These are phyloP conservation scores for Linnemannia exigua DNA, from an alignment of 192 early-diverging fungal species.

Conservation along the genomic window DNA sequence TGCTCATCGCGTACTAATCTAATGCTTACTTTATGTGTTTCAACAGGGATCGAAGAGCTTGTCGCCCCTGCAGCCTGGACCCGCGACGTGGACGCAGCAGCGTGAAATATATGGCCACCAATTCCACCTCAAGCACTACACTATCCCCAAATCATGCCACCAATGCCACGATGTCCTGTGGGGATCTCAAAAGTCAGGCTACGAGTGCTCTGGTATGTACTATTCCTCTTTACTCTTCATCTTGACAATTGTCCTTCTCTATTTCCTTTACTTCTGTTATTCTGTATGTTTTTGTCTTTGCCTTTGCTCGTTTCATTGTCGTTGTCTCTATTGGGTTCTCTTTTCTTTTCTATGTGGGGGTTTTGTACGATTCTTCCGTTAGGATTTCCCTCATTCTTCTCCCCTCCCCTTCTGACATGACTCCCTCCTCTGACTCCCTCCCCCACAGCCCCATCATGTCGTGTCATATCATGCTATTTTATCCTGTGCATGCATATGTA, in stretches of 20 bases:
- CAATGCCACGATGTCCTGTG: constrained; percentile 57
- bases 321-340: not conserved
- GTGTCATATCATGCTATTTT: not conserved
- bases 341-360: not conserved
- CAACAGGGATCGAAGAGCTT: constrained; percentile 28
- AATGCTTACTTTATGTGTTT: not conserved
- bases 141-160: constrained; percentile 49
- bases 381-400: not conserved
- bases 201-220: constrained; percentile 44
- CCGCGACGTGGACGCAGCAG: constrained; percentile 27
- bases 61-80: constrained; percentile 10
- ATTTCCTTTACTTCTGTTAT: not conserved
- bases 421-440: not conserved
- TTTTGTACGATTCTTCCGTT: not conserved
- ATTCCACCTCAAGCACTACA: constrained; percentile 47
- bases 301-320: not conserved
- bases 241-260: not conserved
- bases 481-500: not conserved
- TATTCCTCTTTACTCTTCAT: not conserved
- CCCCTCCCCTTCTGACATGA: not conserved
- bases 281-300: not conserved
- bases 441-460: not conserved
- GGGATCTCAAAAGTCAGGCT: constrained; percentile 55
- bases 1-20: not conserved
- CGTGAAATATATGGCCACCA: constrained; percentile 48